phyloP scores from a whole-genome alignment of 805 yeast species.

The Blastobotrys attinorum region DNA sequence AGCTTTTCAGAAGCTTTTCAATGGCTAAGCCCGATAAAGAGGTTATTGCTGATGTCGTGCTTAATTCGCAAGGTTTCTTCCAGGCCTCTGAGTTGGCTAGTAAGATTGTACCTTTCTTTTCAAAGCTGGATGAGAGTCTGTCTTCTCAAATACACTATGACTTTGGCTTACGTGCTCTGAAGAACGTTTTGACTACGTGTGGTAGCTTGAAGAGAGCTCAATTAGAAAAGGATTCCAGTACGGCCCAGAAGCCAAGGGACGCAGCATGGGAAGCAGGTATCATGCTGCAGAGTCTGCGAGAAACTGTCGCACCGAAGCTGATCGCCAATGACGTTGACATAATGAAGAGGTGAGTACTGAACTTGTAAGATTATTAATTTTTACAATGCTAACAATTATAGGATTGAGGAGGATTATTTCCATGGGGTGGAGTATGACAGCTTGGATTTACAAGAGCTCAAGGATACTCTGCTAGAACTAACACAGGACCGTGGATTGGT shows the following conservation, averaged over 20 bases:
- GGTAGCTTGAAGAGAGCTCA: conserved; percentile 37
- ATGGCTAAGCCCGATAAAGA: conserved; percentile 65
- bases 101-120: conserved; percentile 49
- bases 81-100: conserved; percentile 39
- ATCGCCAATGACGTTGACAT: conserved; percentile 41
- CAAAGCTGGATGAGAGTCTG: conserved; percentile 32
- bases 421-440: conserved; percentile 15
- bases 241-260: background rate
- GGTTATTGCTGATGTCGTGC: conserved; percentile 61
- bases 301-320: conserved; percentile 63
- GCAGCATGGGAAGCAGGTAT: conserved; percentile 18
- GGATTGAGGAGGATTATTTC: conserved; percentile 17
- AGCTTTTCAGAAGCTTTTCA: conserved; percentile 65
- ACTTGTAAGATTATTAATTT: background rate
- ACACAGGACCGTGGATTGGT: conserved; percentile 29
- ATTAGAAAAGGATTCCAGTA: background rate
- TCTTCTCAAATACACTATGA: conserved; percentile 72
- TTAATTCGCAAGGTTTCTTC: conserved; percentile 64
- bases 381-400: conserved; percentile 7
- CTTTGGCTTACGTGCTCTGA: conserved; percentile 80
- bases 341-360: conserved; percentile 24
- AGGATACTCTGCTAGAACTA: conserved; percentile 17
- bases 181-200: conserved; percentile 54
- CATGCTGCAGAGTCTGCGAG: conserved; percentile 47
- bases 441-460: conserved; percentile 25